A percentile compares a stretch with the other conserved stretches of the same genome.
These are phyloP conservation scores for Sphaerulina musiva DNA, from an alignment of 2,329 filamentous ascomycete species.

Conservation along the genomic window DNA sequence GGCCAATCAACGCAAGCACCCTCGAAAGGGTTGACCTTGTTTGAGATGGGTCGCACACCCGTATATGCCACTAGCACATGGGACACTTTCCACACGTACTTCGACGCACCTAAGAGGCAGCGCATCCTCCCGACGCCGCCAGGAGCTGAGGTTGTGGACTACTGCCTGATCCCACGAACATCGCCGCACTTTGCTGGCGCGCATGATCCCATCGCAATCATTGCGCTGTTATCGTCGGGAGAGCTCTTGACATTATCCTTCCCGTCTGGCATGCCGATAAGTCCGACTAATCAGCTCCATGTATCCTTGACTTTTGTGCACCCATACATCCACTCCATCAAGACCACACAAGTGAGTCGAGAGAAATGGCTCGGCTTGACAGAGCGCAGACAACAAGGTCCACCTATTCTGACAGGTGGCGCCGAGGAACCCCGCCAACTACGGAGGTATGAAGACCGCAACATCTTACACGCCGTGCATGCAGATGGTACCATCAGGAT, in stretches of 20 bases:
- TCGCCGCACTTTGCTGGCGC: constrained; percentile 82
- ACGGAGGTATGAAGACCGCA: constrained; percentile 74
- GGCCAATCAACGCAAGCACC: constrained; percentile 62
- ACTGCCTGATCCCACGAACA: constrained; percentile 71
- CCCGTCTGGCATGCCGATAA: constrained; percentile 83
- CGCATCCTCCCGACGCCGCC: constrained; percentile 67
- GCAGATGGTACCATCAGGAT: constrained; percentile 85
- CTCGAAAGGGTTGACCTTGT: constrained; percentile 73
- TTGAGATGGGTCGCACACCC: constrained; percentile 83
- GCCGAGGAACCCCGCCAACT: constrained; percentile 62
- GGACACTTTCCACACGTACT: constrained; percentile 72
- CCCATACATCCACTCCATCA: constrained; percentile 71
- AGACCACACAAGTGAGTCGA: constrained; percentile 67
- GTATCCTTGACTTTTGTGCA: constrained; percentile 82
- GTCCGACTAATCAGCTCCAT: constrained; percentile 86
- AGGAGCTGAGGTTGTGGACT: constrained; percentile 69
- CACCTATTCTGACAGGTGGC: constrained; percentile 71
- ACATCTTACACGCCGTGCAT: constrained; percentile 79
- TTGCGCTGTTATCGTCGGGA: constrained; percentile 74
- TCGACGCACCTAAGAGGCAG: constrained; percentile 66
- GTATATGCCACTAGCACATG: constrained; percentile 87
- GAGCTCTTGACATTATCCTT: constrained; percentile 88
- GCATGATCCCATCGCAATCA: constrained; percentile 81
- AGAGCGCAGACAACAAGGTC: constrained; percentile 75
- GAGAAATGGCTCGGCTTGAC: constrained; percentile 82